Conservation (phyloP, 176 grass and related monocot species). For the Zoysia japonica region DNA sequence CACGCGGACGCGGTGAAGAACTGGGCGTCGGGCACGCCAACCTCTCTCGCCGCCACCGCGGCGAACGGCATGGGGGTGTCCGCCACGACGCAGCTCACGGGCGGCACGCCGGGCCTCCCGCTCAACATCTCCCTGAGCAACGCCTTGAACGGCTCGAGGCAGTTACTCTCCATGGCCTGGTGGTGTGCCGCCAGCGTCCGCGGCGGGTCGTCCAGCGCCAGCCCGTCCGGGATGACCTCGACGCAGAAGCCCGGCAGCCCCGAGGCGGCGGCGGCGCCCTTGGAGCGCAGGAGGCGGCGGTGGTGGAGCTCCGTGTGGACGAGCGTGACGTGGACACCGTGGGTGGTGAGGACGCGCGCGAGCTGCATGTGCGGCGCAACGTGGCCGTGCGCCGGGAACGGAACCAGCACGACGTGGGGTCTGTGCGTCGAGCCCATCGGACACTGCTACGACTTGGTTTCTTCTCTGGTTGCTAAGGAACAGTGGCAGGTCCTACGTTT, state of each 20-base stretch:
- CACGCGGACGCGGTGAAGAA: slow-evolving; percentile 50
- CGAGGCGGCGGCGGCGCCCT: not conserved
- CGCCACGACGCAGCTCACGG: slow-evolving; percentile 33
- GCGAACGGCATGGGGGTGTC: slow-evolving; percentile 48
- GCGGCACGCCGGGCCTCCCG: slow-evolving; percentile 7
- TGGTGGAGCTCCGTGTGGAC: slow-evolving; percentile 22
- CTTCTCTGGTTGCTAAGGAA: too few species aligned
- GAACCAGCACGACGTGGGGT: slow-evolving; percentile 29
- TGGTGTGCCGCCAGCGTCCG: slow-evolving; percentile 14
- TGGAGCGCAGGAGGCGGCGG: slow-evolving; percentile 1
- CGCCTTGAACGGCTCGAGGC: slow-evolving; percentile 28
- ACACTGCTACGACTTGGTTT: not conserved
- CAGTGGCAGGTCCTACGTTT: too few species aligned
- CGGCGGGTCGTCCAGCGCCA: not conserved
- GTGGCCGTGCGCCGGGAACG: slow-evolving; percentile 50
- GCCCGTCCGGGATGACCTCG: slow-evolving; percentile 40
- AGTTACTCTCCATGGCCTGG: slow-evolving; percentile 30
- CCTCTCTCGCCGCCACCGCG: slow-evolving; percentile 13
- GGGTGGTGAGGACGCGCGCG: slow-evolving; percentile 34
- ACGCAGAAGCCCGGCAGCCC: slow-evolving; percentile 26
- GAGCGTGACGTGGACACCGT: slow-evolving; percentile 20
- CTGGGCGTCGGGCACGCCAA: slow-evolving; percentile 34
- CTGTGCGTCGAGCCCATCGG: not conserved
- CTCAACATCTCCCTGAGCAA: slow-evolving; percentile 1
- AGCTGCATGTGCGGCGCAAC: slow-evolving; percentile 43